Evolutionary conservation across 1,139 yeast genomes (phyloP).

Genomic region (Magnusiomyces sp.): DNA sequence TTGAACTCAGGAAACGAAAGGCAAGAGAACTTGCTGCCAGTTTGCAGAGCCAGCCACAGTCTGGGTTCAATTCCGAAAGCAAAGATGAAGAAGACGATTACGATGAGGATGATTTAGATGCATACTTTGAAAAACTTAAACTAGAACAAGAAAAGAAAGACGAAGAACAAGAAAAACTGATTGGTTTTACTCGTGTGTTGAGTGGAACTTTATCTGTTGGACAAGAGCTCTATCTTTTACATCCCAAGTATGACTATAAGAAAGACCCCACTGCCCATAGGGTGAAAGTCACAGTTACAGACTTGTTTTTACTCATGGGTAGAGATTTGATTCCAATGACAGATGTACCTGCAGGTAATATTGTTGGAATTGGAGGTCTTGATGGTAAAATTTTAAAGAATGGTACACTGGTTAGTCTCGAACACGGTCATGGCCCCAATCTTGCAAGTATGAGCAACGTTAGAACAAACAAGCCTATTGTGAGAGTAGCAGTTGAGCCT

Average conservation of each 20-base stretch:
- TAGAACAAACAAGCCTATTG: constrained; percentile 61
- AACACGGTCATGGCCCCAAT: constrained; percentile 47
- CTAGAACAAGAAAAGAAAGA: constrained; percentile 14
- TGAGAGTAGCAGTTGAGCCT: constrained; percentile 92
- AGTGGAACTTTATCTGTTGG: constrained; percentile 77
- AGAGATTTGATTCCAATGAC: constrained; percentile 71
- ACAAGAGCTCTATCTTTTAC: constrained; percentile 63
- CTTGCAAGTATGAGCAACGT: constrained; percentile 60
- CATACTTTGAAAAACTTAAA: constrained; percentile 32
- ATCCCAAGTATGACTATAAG: constrained; percentile 77
- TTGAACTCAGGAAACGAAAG: constrained; percentile 48
- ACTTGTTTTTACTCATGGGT: constrained; percentile 83
- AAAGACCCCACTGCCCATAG: constrained; percentile 52
- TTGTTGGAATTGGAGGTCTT: constrained; percentile 89
- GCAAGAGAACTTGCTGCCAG: constrained; percentile 46
- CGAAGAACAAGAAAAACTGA: constrained; percentile 35
- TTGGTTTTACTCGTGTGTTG: constrained; percentile 84
- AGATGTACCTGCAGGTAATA: constrained; percentile 88
- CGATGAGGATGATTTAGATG: constrained; percentile 19
- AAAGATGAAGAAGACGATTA: constrained; percentile 17
- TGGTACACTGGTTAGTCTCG: constrained; percentile 60
- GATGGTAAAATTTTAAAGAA: constrained; percentile 75
- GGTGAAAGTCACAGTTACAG: constrained; percentile 47
- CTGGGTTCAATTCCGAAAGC: constrained; percentile 19
- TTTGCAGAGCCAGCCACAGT: constrained; percentile 45